Percentiles rank a stretch among this genome's conserved stretches.
These are phyloP conservation scores for Pleurozium schreberi DNA, from an alignment of 225 moss, liverwort and hornwort genomes.

Conservation along the genomic window DNA sequence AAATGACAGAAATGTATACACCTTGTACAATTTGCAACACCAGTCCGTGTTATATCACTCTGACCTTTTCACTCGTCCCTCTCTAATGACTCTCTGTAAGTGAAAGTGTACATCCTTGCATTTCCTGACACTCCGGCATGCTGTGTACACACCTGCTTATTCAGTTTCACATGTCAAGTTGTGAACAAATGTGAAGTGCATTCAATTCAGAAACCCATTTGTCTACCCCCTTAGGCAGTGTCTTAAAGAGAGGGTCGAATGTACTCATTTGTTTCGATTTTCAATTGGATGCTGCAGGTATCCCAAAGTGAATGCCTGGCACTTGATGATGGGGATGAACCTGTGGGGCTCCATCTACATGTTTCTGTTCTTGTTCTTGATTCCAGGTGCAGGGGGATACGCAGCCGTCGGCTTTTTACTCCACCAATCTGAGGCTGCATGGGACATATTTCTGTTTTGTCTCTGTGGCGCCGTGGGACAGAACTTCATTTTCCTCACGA, in stretches of 20 bases:
- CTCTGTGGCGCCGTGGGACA: slow-evolving; percentile 82
- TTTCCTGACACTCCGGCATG: not conserved
- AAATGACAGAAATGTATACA: too few species aligned
- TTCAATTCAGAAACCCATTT: not conserved
- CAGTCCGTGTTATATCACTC: not conserved
- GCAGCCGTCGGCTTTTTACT: slow-evolving; percentile 52
- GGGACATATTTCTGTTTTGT: slow-evolving; percentile 76
- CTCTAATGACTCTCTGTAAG: not conserved
- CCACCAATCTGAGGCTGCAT: slow-evolving; percentile 40
- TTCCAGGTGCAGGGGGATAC: slow-evolving; percentile 54
- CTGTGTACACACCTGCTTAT: not conserved
- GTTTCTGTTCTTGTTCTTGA: slow-evolving; percentile 53
- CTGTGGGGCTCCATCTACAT: slow-evolving; percentile 80
- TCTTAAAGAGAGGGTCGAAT: not conserved
- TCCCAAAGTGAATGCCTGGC: slow-evolving; percentile 74
- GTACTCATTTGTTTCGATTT: not conserved
- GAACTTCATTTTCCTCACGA: slow-evolving; percentile 89
- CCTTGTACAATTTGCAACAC: not conserved
- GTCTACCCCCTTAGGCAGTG: not conserved
- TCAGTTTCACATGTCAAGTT: not conserved
- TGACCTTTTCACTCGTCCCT: not conserved
- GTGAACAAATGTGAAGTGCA: not conserved
- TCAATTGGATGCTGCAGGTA: slow-evolving; percentile 29
- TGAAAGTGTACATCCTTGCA: not conserved
- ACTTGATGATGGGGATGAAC: slow-evolving; percentile 96